Base-by-base conservation (phyloP, 2,329 filamentous ascomycete species). In the Diplodia sapinea region DNA sequence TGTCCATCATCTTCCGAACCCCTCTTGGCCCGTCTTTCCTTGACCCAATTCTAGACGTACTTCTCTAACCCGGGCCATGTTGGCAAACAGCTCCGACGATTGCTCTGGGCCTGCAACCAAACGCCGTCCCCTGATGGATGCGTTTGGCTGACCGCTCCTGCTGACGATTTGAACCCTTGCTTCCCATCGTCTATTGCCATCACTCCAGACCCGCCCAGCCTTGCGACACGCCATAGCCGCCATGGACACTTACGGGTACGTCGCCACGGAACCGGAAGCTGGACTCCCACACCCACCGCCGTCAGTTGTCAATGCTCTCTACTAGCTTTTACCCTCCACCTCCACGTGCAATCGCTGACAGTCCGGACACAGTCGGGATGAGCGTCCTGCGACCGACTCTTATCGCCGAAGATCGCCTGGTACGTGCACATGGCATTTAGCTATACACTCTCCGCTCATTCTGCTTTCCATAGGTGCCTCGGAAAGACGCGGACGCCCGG, bases 331-430 rank as follows among this genome's bases (percentile, higher is more conserved):
- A 17, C 31, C 15, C 43, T 49, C n/a, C 15, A 2, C 17, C 3
- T 29, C 12, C 31, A 31, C n/a, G 20, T 38, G 17, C 47, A 23
- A 7, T 26, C 59, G 47, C 59, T 63, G 59, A 63, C 59, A 12
- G 12, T 23, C 29, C 67, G 69, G 70, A 36, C 72, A 72, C 69
- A 81, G 82, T 59, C 88, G 91, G 73, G 84, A 81, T 51, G 89
- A 88, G 70, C 73, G 77, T 12, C 70, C 74, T 11, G 69, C 70
- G 15, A 64, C 40, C 29, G 79, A 80, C 68, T 75, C 75, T 5
- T 80, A 80, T 66, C 85, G 89, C 68, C 86, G 85, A 69, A 86
- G 90, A 76, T 92, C 90, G 72, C 89, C 90, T 78, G 89, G 90
- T 92, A 84, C 76, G 88, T 85, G 70, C 40, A n/a, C 29, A 43